A percentile compares a stretch with the other conserved stretches of the same genome.
Evolutionary conservation across 176 grass and related monocot genomes (phyloP).

Genomic region (Aegilops umbellulata): DNA sequence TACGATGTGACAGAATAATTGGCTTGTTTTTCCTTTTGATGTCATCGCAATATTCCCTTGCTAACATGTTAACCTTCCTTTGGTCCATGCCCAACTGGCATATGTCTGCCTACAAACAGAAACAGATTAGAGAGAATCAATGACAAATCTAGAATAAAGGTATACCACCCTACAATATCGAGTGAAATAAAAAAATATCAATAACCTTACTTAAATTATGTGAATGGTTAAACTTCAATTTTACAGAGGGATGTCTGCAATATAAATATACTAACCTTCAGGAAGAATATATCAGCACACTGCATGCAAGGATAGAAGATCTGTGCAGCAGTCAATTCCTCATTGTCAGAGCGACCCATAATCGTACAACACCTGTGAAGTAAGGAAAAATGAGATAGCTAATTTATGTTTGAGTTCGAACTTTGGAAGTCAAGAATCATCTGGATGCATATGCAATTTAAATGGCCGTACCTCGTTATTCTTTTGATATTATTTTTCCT

Average conservation of each 20-base stretch:
- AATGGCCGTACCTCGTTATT: conserved; percentile 58
- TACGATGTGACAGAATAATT: conserved; percentile 99
- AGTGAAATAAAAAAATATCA: not conserved
- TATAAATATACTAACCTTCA: conserved; percentile 57
- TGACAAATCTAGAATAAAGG: not conserved
- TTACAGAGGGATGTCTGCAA: not conserved
- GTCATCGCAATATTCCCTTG: conserved; percentile 83
- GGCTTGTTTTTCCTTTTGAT: conserved; percentile 96
- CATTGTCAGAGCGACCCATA: conserved; percentile 74
- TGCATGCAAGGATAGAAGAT: conserved; percentile 98
- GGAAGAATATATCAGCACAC: conserved; percentile 96
- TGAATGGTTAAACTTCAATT: not conserved
- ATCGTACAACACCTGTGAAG: conserved; percentile 72
- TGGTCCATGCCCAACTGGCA: conserved; percentile 96
- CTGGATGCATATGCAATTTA: not conserved
- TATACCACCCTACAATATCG: not conserved
- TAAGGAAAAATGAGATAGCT: not conserved
- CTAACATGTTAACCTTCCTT: conserved; percentile 86
- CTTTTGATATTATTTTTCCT: conserved; percentile 64
- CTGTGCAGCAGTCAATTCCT: conserved; percentile 81
- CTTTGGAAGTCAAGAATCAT: not conserved
- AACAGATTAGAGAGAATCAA: not conserved
- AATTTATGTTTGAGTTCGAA: not conserved
- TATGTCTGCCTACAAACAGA: conserved; percentile 71
- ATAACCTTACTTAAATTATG: not conserved